Percentiles rank a stretch among this genome's conserved stretches.
Evolutionary conservation across 2,329 filamentous ascomycete species (phyloP).

Genomic region (Cladorrhinum sp.): DNA sequence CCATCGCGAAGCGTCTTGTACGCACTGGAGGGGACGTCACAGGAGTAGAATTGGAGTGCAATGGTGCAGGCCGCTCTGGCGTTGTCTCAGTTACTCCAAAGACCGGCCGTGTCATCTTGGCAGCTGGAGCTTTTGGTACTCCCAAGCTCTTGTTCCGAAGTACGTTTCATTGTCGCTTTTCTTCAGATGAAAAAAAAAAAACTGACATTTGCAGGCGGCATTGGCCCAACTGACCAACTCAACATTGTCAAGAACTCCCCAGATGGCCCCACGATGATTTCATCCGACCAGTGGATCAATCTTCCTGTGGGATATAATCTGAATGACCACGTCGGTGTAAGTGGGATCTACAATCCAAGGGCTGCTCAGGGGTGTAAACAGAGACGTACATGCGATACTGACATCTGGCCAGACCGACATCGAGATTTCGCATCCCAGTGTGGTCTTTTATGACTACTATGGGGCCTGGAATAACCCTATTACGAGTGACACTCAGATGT

Average conservation of each 20-base stretch:
- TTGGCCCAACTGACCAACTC: conserved; percentile 61
- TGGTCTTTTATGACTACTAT: conserved; percentile 63
- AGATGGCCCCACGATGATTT: conserved; percentile 52
- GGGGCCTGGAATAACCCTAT: conserved; percentile 53
- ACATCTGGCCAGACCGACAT: conserved; percentile 40
- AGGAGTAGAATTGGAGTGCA: conserved; percentile 63
- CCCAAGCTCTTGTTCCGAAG: conserved; percentile 66
- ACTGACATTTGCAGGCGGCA: conserved; percentile 43
- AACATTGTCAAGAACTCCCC: conserved; percentile 48
- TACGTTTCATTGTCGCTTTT: conserved; percentile 17
- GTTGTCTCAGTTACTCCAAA: conserved; percentile 56
- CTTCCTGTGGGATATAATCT: conserved; percentile 59
- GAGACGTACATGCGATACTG: not conserved
- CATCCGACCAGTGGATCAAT: conserved; percentile 50
- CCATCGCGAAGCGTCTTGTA: conserved; percentile 63
- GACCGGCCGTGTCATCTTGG: conserved; percentile 64
- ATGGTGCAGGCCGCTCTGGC: conserved; percentile 50
- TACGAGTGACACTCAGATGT: conserved; percentile 39
- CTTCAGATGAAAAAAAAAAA: not conserved
- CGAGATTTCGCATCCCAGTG: conserved; percentile 43
- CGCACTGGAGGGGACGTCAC: conserved; percentile 60
- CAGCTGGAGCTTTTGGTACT: conserved; percentile 66
- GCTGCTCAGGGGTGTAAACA: not conserved
- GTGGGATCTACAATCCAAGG: not conserved
- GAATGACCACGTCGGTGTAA: conserved; percentile 45